Base-by-base conservation (phyloP, 257 asterid genomes). In the Solanum bulbocastanum region DNA sequence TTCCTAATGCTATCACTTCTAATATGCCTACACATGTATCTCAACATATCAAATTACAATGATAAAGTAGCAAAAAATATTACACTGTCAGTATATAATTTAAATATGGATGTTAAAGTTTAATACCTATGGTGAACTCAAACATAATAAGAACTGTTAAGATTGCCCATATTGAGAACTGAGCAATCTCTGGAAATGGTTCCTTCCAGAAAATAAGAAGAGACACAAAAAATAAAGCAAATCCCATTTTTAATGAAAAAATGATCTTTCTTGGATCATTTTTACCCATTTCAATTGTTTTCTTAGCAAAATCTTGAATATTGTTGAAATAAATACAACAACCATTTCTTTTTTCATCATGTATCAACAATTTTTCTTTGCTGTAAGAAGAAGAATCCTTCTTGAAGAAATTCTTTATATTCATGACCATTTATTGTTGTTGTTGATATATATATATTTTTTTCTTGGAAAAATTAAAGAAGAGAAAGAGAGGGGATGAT, bases 141-240 rank as follows among this genome's bases (percentile, higher is more conserved):
- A 92, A 92, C 93, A 91, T 90, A 40, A 92, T 93, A 60, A 92
- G 87, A 32, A 92, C 93, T 2, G 93, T 91, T 25, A 91, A 87
- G 81, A 92, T 92, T 25, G 94, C 94, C 93, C 92, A 92, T 3
- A 93, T 90, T 5, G 93, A 88, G 23, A 88, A 93, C 87, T 93
- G 93, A 35, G 91, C 87, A 36, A 86, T 71, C 85, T 84, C 91
- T 39, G 89, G 32, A 74, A n/a, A 65, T 65, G 93, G 92, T 44
- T 87, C 68, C 86, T 91, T 90, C 93, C 92, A 93, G 69, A 87
- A 91, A 13, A 93, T 88, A 30, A 93, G 93, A 69, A 90, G 44
- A 33, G 94, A 93, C 5, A 91, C 91, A 65, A 91, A 60, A n/a
- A 91, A 87, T 74, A 93, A 52, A 13, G 95, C 93, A 11, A 91